Base-by-base conservation (phyloP, 371 early-diverging fungal genomes). In the Rhizopus microsporus region DNA sequence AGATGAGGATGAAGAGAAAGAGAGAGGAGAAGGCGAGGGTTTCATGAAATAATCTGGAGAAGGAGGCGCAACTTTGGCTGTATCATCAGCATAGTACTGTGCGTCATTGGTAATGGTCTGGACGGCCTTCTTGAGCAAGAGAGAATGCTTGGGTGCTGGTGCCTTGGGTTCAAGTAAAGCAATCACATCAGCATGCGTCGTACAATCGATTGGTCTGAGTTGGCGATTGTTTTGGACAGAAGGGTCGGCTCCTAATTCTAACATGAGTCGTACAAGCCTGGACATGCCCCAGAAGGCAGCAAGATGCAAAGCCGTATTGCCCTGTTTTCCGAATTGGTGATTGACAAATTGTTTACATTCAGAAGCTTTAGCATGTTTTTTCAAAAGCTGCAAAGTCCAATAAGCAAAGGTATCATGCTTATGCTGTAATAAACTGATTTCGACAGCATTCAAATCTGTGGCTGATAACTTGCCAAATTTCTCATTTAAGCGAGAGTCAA, bases 201-300 rank as follows among this genome's bases (percentile, higher is more conserved):
- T 56, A 68, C 73, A 72, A 58, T 77, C 72, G 40, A 57, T 54
- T 23, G 77, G 74, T 47, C 56, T 52, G 58, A 73, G 60, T 39
- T 69, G 63, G 54, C 63, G 64, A 51, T 62, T 50, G 60, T 73
- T 73, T 54, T 57, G 54, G 15, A 61, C 39, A 32, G 35, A 52
- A 50, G 69, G 61, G 57, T 72, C 73, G 33, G 73, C 73, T 8
- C 71, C 77, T 51, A 67, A 46, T 33, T 70, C 71, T 23, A 76
- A 47, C 57, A 76, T 33, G 15, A 68, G 74, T 69, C 63, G 71
- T 52, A 77, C 73, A 60, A 77, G 63, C 30, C 64, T 61, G 46
- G 71, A 59, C 64, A 72, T 65, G 54, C 71, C 68, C 67, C 68
- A 72, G 60, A 71, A 73, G 45, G 69, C 60, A 47, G 73, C 77